A percentile compares a stretch with the other conserved stretches of the same genome.
Conservation (phyloP, 495 filamentous ascomycete species). For the Cudoniella acicularis region DNA sequence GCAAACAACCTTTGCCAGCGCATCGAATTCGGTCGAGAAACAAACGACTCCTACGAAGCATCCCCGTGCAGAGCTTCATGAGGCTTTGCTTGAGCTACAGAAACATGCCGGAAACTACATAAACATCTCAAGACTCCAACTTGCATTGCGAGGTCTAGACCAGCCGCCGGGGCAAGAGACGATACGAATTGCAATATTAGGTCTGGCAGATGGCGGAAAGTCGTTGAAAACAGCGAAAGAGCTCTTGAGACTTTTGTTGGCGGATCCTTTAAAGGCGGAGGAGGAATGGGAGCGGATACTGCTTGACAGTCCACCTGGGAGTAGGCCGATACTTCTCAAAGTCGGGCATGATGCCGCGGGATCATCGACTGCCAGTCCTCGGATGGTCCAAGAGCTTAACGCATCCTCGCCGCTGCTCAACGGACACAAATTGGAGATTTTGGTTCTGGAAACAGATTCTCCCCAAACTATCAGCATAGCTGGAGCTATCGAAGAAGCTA, state of each 20-base stretch:
- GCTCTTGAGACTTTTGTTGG: slow-evolving; percentile 67
- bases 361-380: slow-evolving; percentile 13
- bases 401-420: slow-evolving; percentile 68
- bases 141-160: slow-evolving; percentile 75
- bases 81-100: slow-evolving; percentile 58
- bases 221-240: slow-evolving; percentile 42
- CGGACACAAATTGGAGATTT: slow-evolving; percentile 68
- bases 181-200: slow-evolving; percentile 66
- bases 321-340: slow-evolving; percentile 42
- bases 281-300: slow-evolving; percentile 70
- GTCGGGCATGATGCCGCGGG: slow-evolving; percentile 27
- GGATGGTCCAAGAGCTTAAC: slow-evolving; percentile 40
- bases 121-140: slow-evolving; percentile 70
- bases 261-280: slow-evolving; percentile 66
- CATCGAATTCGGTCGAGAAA: background rate
- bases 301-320: slow-evolving; percentile 37
- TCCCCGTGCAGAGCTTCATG: slow-evolving; percentile 49
- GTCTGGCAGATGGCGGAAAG: slow-evolving; percentile 32
- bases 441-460: slow-evolving; percentile 54
- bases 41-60: background rate
- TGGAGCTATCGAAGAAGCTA: slow-evolving; percentile 40
- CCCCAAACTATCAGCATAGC: slow-evolving; percentile 27
- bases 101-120: slow-evolving; percentile 60
- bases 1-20: slow-evolving; percentile 6
- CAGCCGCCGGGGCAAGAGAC: slow-evolving; percentile 55